These are phyloP conservation scores for Clonostachys byssicola DNA, from an alignment of 2,329 filamentous ascomycete species.

Conservation along the genomic window DNA sequence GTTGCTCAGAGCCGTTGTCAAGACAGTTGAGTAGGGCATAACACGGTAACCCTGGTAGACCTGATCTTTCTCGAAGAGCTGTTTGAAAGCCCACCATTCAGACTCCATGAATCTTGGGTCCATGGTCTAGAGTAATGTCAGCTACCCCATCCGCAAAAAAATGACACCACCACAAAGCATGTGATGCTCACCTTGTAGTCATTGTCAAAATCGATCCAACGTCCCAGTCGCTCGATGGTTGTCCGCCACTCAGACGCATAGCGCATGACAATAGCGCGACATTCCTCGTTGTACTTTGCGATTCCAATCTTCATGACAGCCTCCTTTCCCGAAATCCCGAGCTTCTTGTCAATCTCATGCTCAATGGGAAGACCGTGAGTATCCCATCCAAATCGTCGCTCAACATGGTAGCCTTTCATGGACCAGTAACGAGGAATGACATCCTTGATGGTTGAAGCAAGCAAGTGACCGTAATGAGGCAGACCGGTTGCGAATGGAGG, in stretches of 20 bases:
- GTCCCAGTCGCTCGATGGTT: conserved; percentile 82
- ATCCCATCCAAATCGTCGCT: conserved; percentile 92
- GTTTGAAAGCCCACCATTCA: conserved; percentile 95
- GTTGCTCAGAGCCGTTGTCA: conserved; percentile 87
- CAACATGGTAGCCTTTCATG: conserved; percentile 92
- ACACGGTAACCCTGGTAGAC: conserved; percentile 90
- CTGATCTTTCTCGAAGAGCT: conserved; percentile 82
- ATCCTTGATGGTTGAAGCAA: conserved; percentile 94
- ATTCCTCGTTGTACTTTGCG: conserved; percentile 87
- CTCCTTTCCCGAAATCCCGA: conserved; percentile 82
- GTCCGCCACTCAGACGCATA: conserved; percentile 83
- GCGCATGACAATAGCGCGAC: conserved; percentile 88
- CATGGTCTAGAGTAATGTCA: conserved; percentile 62
- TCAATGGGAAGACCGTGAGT: conserved; percentile 92
- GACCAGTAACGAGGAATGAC: conserved; percentile 96
- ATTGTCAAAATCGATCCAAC: conserved; percentile 98
- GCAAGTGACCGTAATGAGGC: conserved; percentile 66
- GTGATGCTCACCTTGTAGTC: conserved; percentile 72
- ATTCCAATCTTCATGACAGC: conserved; percentile 85
- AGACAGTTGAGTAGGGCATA: conserved; percentile 90
- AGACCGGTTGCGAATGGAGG: conserved; percentile 73
- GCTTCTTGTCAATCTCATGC: conserved; percentile 95
- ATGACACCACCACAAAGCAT: no score
- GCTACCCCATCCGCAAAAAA: background rate
- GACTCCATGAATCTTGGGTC: conserved; percentile 94